These are phyloP conservation scores for Citrus reticulata DNA, from an alignment of 345 rosid species.

Conservation along the genomic window DNA sequence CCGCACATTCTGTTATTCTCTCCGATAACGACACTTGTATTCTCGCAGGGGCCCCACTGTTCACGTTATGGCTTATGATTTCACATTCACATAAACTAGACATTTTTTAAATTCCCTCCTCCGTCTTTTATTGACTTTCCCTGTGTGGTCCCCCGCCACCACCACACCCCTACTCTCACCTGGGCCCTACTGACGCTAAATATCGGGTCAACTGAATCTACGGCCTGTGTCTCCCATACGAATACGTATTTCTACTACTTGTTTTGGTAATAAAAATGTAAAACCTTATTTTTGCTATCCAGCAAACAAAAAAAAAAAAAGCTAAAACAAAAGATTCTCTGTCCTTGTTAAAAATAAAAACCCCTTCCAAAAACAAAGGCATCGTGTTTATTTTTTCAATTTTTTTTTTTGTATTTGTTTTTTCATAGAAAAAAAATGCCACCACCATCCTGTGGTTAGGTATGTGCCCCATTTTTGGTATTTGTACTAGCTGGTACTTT, in stretches of 20 bases:
- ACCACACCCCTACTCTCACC: not conserved
- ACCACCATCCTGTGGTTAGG: conserved; percentile 10
- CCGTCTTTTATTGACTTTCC: conserved; percentile 23
- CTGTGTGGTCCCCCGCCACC: conserved; percentile 13
- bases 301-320: too few species aligned
- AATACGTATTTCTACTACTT: conserved; percentile 9
- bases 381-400: not conserved
- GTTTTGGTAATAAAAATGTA: too few species aligned
- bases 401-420: not conserved
- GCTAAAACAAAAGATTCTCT: not conserved
- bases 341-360: not conserved
- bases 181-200: conserved; percentile 15
- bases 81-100: not conserved
- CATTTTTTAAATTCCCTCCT: not conserved
- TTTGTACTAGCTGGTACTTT: conserved; percentile 10
- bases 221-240: conserved; percentile 15
- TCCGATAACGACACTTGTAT: conserved; percentile 32
- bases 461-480: conserved; percentile 18
- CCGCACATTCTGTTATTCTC: conserved; percentile 2
- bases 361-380: not conserved
- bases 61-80: not conserved
- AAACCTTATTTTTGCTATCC: too few species aligned
- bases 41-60: not conserved
- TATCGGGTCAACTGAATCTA: conserved; percentile 31
- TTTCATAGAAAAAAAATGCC: conserved; percentile 6